Evolutionary conservation across 192 early-diverging fungal genomes (phyloP).

Genomic region (Coemansia sp.): DNA sequence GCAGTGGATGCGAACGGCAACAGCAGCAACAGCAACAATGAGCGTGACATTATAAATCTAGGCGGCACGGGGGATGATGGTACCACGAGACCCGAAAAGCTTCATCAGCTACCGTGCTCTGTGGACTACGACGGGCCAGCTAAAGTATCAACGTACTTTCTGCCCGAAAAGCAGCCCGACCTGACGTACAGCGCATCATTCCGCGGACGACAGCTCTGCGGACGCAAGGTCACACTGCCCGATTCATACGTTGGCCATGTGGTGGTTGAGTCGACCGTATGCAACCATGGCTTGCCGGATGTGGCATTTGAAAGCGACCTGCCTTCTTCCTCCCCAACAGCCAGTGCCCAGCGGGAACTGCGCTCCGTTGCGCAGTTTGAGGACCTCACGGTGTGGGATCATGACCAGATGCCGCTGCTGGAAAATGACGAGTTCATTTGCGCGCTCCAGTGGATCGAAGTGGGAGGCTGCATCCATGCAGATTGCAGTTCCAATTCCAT

Average conservation of each 20-base stretch:
- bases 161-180: constrained; percentile 17
- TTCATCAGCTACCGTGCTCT: constrained; percentile 38
- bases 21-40: not conserved
- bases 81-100: not conserved
- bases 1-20: not conserved
- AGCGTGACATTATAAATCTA: constrained; percentile 21
- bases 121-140: constrained; percentile 38
- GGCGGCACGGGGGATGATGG: not conserved
- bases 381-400: constrained; percentile 42
- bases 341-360: constrained; percentile 26
- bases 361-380: constrained; percentile 22
- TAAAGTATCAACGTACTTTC: constrained; percentile 33
- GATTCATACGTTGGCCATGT: constrained; percentile 31
- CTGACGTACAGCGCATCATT: constrained; percentile 32
- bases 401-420: constrained; percentile 35
- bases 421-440: constrained; percentile 42
- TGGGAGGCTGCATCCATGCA: constrained; percentile 40
- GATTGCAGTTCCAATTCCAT: constrained; percentile 15
- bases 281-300: constrained; percentile 2
- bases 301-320: constrained; percentile 31
- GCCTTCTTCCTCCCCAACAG: not conserved
- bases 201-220: constrained; percentile 46
- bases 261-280: constrained; percentile 12
- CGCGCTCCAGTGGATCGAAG: constrained; percentile 37
- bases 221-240: constrained; percentile 21